Conservation (phyloP, 306 rosid species). For the Vigna mungo region DNA sequence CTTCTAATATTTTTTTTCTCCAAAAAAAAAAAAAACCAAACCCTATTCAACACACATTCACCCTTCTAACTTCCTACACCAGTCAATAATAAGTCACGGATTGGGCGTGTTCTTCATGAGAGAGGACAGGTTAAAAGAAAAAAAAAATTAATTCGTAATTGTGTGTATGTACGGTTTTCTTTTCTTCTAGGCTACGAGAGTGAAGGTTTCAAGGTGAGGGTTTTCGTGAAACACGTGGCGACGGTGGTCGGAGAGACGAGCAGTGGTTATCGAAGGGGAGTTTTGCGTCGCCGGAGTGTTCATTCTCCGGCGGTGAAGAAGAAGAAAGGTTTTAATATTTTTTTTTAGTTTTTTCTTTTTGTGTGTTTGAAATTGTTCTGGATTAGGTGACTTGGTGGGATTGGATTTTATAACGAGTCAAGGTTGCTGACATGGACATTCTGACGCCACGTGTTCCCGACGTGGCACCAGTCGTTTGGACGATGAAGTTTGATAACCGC, state of each 20-base stretch:
- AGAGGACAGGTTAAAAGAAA: background rate
- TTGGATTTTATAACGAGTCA: constrained; percentile 52
- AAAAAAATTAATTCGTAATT: background rate
- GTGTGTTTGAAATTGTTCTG: constrained; percentile 7
- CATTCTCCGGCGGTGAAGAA: constrained; percentile 67
- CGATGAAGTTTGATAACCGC: constrained; percentile 34
- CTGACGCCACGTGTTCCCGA: constrained; percentile 43
- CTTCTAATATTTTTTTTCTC: background rate
- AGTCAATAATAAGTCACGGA: constrained; percentile 43
- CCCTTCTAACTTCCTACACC: constrained; percentile 19
- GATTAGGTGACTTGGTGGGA: constrained; percentile 45
- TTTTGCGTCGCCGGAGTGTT: constrained; percentile 56
- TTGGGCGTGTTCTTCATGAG: constrained; percentile 13
- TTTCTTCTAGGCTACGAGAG: constrained; percentile 47
- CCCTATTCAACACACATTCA: constrained; percentile 39
- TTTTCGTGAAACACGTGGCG: constrained; percentile 80
- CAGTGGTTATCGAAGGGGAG: constrained; percentile 45
- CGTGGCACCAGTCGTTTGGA: constrained; percentile 46
- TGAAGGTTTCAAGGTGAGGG: constrained; percentile 41
- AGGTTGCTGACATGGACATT: constrained; percentile 55
- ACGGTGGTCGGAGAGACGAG: constrained; percentile 77
- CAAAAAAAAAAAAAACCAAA: too few relatives aligned
- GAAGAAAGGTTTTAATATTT: background rate
- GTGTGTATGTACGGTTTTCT: background rate
- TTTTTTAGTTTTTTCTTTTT: background rate